These are phyloP conservation scores for Omphalotus guepiniiformis DNA, from an alignment of 768 basidiomycete species.

Conservation along the genomic window DNA sequence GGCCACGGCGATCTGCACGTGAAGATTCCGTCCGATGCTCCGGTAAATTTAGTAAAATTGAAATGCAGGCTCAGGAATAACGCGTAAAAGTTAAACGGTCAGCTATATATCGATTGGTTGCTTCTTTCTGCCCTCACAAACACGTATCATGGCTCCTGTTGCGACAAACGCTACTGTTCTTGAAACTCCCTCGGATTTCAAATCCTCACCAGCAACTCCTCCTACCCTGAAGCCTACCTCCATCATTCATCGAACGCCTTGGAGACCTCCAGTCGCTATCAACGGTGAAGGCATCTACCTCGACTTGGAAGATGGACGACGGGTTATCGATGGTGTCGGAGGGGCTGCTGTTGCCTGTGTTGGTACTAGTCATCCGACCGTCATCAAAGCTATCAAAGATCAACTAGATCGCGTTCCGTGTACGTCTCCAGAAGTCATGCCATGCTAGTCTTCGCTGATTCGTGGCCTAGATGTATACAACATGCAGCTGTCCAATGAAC, in stretches of 20 bases:
- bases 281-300: conserved; percentile 68
- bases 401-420: conserved; percentile 77
- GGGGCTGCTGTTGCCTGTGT: conserved; percentile 83
- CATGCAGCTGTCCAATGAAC: conserved; percentile 76
- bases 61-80: too few species aligned
- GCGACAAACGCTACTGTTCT: background rate
- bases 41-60: too few species aligned
- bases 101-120: too few species aligned
- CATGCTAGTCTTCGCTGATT: background rate
- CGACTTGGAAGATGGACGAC: conserved; percentile 63
- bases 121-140: too few species aligned
- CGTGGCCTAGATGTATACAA: conserved; percentile 72
- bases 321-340: conserved; percentile 75
- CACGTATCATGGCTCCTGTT: conserved; percentile 1
- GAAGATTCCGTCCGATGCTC: too few species aligned
- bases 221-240: conserved; percentile 6
- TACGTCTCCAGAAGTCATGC: conserved; percentile 30
- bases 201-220: background rate
- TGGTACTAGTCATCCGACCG: conserved; percentile 69
- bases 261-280: conserved; percentile 67
- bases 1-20: too few species aligned
- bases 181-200: background rate
- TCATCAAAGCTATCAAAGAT: conserved; percentile 70
- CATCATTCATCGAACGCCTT: conserved; percentile 70
- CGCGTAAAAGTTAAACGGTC: too few species aligned